Evolutionary conservation across 352 stramenopile genomes (phyloP).

Genomic region (Globisporangium polare): DNA sequence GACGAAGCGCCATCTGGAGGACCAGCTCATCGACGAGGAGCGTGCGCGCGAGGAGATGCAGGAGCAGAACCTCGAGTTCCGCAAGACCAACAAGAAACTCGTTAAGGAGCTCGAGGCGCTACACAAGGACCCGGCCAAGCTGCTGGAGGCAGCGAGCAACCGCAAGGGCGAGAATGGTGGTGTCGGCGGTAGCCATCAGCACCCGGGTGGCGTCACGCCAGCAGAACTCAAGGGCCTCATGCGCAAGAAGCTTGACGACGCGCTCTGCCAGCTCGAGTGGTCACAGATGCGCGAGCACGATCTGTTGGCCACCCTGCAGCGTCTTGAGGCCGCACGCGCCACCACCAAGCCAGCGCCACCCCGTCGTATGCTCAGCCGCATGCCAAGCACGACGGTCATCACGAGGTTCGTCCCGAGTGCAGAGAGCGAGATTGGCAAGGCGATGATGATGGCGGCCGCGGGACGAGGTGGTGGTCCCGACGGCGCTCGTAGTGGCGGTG

Average conservation of each 20-base stretch:
- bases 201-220: conserved; percentile 12
- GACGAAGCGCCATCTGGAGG: conserved; percentile 71
- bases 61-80: conserved; percentile 71
- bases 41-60: conserved; percentile 62
- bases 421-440: conserved; percentile 16
- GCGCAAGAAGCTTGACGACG: conserved; percentile 41
- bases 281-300: conserved; percentile 74
- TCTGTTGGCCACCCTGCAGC: conserved; percentile 29
- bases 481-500: neutral
- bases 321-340: conserved; percentile 7
- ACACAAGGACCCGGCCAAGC: conserved; percentile 18
- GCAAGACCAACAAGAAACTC: conserved; percentile 70
- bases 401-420: conserved; percentile 26
- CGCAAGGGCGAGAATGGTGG: neutral
- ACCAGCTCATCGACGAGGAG: conserved; percentile 77
- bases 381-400: conserved; percentile 64
- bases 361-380: conserved; percentile 51
- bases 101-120: conserved; percentile 53
- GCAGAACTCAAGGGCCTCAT: conserved; percentile 37
- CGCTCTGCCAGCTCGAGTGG: conserved; percentile 46
- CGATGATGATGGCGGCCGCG: neutral
- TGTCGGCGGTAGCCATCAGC: neutral
- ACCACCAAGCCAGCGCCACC: conserved; percentile 20
- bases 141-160: neutral
- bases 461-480: neutral